Evolutionary conservation across 164 flowering plant species (phyloP), one percentile per base, ranked within the genome.

Genomic region (Aristolochia contorta): DNA sequence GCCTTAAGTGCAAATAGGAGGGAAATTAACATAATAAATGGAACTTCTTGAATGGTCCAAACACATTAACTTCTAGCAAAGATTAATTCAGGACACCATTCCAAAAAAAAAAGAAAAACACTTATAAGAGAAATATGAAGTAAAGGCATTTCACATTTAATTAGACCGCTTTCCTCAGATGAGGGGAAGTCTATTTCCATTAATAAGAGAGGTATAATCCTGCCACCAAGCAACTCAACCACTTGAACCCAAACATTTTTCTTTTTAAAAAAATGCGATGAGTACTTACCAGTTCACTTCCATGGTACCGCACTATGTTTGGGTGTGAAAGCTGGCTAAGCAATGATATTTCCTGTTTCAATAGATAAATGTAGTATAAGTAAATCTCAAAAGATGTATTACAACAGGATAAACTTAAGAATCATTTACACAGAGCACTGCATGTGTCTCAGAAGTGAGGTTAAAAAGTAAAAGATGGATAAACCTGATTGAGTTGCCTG

Each of bases 251-350:
- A 3, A 49, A 49, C 53, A 6, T 16, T 20, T 49, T 5, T 49
- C 8, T 49, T 49, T n/a, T n/a, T n/a, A n/a, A n/a, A n/a, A 16
- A 49, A 6, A 0, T 6, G n/a, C 6, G 14, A 55, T 27, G 16
- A 14, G 27, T 5, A 20, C 75, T 54, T 85, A 92, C 98, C 89
- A 85, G 60, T 72, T 87, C 96, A 74, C 95, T 85, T 61, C 96
- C 96, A 69, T 80, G 72, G 68, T 89, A 89, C 54, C 75, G 95
- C 47, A 89, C 98, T 62, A 92, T 92, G 67, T 92, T 92, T 48
- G 83, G 81, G 75, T 92, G 93, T 37, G 83, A 77, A 32, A 92
- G 87, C 69, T 79, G 87, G 69, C 91, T 90, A 20, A 92, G 91
- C 78, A 92, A 73, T 47, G 70, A 63, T 67, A 89, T 89, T 67